Conservation (phyloP, 495 filamentous ascomycete species). For the Pyrenula aspistea region DNA sequence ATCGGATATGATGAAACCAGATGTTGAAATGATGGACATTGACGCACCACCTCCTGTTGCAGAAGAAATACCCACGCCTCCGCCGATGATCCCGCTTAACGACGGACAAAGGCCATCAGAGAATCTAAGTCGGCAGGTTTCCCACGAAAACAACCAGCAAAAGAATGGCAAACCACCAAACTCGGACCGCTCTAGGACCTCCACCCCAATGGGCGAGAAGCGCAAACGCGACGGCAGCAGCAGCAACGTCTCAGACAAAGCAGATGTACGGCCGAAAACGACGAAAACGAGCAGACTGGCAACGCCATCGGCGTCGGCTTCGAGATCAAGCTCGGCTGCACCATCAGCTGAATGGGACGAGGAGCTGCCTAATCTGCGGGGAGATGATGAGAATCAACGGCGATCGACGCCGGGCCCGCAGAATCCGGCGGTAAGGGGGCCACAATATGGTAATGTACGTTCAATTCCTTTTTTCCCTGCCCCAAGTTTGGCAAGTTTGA, state of each 20-base stretch:
- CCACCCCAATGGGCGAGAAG: background rate
- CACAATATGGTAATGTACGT: background rate
- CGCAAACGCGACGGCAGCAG: background rate
- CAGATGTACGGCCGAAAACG: background rate
- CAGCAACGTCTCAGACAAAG: background rate
- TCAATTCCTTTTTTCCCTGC: background rate
- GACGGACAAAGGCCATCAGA: too few species aligned
- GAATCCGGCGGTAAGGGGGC: background rate
- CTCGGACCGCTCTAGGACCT: background rate
- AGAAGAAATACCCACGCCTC: too few species aligned
- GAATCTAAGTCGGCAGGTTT: too few species aligned
- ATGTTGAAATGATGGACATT: constrained; percentile 5
- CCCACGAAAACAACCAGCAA: too few species aligned
- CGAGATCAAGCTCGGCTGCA: background rate
- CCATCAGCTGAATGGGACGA: background rate
- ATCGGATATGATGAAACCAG: constrained; percentile 33
- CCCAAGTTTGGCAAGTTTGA: too few species aligned
- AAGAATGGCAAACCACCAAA: background rate
- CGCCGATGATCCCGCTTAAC: too few species aligned
- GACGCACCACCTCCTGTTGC: background rate
- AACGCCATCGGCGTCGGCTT: background rate
- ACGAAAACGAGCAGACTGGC: background rate
- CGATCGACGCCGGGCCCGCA: background rate
- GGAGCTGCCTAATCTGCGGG: background rate
- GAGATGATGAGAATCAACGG: background rate